A percentile compares a stretch with the other conserved stretches of the same genome.
Conservation (phyloP, 2,329 filamentous ascomycete species). For the Allantophomopsis lycopodina region DNA sequence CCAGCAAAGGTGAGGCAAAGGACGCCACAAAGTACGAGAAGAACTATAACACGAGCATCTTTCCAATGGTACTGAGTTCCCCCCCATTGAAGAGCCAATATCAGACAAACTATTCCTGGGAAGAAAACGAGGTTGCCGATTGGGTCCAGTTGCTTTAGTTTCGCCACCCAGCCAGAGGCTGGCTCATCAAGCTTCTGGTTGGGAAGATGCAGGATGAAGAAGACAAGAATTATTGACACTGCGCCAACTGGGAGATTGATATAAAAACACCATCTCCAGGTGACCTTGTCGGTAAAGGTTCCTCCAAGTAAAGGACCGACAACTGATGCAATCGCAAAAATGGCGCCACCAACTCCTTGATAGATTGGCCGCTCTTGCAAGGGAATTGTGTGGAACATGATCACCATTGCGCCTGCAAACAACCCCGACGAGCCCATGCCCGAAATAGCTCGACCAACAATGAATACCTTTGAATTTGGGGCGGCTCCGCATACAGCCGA, state of each 20-base stretch:
- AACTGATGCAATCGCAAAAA: slow-evolving; percentile 19
- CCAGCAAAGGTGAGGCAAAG: slow-evolving; percentile 14
- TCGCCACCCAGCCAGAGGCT: slow-evolving; percentile 23
- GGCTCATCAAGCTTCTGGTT: slow-evolving; percentile 12
- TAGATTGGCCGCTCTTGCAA: slow-evolving; percentile 15
- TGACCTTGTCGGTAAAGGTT: slow-evolving; percentile 19
- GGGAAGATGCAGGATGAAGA: slow-evolving; percentile 6
- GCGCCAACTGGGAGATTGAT: slow-evolving; percentile 23
- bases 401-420: slow-evolving; percentile 18
- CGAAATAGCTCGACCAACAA: slow-evolving; percentile 19
- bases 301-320: slow-evolving; percentile 23
- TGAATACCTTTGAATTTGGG: slow-evolving; percentile 17
- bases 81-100: slow-evolving; percentile 20
- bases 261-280: slow-evolving; percentile 21
- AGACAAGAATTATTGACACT: slow-evolving; percentile 6
- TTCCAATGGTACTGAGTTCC: slow-evolving; percentile 17
- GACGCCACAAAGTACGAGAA: slow-evolving; percentile 17
- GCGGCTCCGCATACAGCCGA: slow-evolving; percentile 19
- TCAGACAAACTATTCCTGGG: slow-evolving; percentile 15
- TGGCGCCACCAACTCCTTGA: slow-evolving; percentile 18
- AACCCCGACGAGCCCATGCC: slow-evolving; percentile 18
- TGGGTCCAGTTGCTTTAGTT: slow-evolving; percentile 18
- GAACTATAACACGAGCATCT: slow-evolving; percentile 20
- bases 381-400: slow-evolving; percentile 23
- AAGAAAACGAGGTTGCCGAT: slow-evolving; percentile 20